A percentile compares a stretch with the other conserved stretches of the same genome.
These are phyloP conservation scores for Talaromyces verruculosus DNA, from an alignment of 2,329 filamentous ascomycete species.

Conservation along the genomic window DNA sequence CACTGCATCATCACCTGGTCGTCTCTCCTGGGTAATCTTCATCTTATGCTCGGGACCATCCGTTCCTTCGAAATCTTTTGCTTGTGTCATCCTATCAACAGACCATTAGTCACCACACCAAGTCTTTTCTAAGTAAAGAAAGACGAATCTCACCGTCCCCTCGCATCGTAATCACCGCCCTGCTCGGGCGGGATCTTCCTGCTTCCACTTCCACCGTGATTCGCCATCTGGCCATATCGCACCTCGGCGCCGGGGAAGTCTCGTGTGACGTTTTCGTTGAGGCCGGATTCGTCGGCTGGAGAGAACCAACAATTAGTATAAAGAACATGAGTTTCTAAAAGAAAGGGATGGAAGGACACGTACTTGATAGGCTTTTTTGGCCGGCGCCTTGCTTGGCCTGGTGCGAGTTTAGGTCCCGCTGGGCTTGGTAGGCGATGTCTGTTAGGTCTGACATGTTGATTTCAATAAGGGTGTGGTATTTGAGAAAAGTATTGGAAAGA, in stretches of 20 bases:
- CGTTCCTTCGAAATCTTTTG: conserved; percentile 37
- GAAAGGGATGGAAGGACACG: too few species aligned
- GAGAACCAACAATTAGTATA: neutral
- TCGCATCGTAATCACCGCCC: conserved; percentile 41
- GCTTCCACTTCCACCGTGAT: conserved; percentile 39
- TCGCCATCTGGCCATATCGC: conserved; percentile 39
- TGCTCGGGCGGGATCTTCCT: conserved; percentile 44
- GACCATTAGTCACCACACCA: neutral
- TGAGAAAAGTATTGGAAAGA: neutral
- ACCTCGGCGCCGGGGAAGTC: conserved; percentile 40
- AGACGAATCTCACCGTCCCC: conserved; percentile 34
- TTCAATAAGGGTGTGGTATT: neutral
- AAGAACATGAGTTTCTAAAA: neutral
- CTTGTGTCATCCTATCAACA: conserved; percentile 34
- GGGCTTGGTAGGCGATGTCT: conserved; percentile 33
- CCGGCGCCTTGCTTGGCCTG: conserved; percentile 42
- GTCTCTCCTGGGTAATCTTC: conserved; percentile 27
- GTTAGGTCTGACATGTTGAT: conserved; percentile 15
- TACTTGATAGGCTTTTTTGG: conserved; percentile 44
- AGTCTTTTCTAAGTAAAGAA: neutral
- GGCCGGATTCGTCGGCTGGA: conserved; percentile 42
- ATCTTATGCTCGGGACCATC: conserved; percentile 40
- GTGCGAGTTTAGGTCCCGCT: conserved; percentile 44
- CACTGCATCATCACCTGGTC: conserved; percentile 21
- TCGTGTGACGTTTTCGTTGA: conserved; percentile 41